Evolutionary conservation across 164 flowering plant genomes (phyloP), one percentile per base, ranked within the genome.

Genomic region (Aristolochia californica): DNA sequence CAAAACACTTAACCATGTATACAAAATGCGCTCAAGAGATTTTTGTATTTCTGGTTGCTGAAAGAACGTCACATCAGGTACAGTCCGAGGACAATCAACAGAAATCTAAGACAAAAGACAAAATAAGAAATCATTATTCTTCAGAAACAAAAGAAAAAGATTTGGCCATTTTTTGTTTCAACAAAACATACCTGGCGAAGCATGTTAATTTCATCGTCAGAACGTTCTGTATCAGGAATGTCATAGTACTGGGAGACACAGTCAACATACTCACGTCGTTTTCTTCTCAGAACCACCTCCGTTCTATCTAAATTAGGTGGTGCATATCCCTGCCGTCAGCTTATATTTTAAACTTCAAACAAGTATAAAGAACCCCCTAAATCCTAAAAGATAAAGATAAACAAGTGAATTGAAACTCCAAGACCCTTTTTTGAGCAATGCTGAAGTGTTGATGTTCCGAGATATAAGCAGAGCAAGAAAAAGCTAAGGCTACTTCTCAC

Each of bases 251-350:
- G 97, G 49, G 87, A 68, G 65, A 87, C 97, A 76, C 81, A 80
- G 20, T 93, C 99, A 28, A 84, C 82, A 74, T 89, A 93, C 70
- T 93, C 99, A 61, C 79, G 69, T 34, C 95, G 90, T 72, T 89
- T 93, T 69, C 99, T 87, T 68, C 77, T 79, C 68, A 93, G 63
- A 68, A 89, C 90, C 47, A 79, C 90, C 73, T 84, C 97, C 93
- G 95, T 85, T 89, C 97, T 85, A 83, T 93, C 99, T 84, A 96
- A 89, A 89, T 85, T 89, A 85, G 97, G 83, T 76, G 99, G 87
- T 89, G 96, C 97, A 89, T 89, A 93, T 76, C 97, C 99, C 99
- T 93, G 97, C 85, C 69, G 94, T 93, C 91, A 87, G 89, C 83
- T 78, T 79, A 78, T 79, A 48, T 73, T 81, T 65, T 67, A 78